Base-by-base conservation (phyloP, 352 stramenopile genomes). In the Blastocystis sp. region DNA sequence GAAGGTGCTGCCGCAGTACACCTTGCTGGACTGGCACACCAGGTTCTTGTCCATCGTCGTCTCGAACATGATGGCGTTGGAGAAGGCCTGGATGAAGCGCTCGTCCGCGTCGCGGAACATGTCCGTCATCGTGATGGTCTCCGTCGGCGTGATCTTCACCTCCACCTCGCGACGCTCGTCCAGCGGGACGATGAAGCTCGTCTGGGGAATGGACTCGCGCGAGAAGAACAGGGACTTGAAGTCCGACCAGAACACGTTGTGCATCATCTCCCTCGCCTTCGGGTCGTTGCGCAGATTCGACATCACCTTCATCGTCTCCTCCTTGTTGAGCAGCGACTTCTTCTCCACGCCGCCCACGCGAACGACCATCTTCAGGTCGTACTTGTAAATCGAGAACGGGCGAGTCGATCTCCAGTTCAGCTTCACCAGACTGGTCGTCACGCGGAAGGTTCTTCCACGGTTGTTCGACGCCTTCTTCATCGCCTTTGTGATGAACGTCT, bases 171-270 rank as follows among this genome's bases (percentile, higher is more conserved):
- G 66, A 29, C 12, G 37, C n/a, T 77, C 29, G 33, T 77, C 66
- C 26, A 77, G 66, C 37, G 66, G 66, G 24, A 77, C 66, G 16
- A n/a, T 65, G 60, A 55, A 85, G 51, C 50, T 69, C n/a, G 74
- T 85, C 74, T 66, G 31, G 13, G 45, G 26, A 31, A 85, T 69
- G 12, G 45, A 67, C 21, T 85, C 33, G 6, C 55, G 24, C 45
- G 74, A 85, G 51, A 50, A 85, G 74, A 85, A 85, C 24, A 85
- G 55, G 3, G 55, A 26, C 74, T 85, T 85, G 50, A 85, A 67
- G 26, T 85, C 74, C 12, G 31, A 70, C 74, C 74, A 85, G 55
- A 85, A 85, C 2, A 50, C n/a, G 26, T 63, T 63, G 2, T 85
- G 65, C 51, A 85, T 19, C 31, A n/a, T 51, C 12, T 85, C 24